Percentiles rank a stretch among this genome's conserved stretches.
These are phyloP conservation scores for Verticillium longisporum DNA, from an alignment of 2,329 filamentous ascomycete species.

Conservation along the genomic window DNA sequence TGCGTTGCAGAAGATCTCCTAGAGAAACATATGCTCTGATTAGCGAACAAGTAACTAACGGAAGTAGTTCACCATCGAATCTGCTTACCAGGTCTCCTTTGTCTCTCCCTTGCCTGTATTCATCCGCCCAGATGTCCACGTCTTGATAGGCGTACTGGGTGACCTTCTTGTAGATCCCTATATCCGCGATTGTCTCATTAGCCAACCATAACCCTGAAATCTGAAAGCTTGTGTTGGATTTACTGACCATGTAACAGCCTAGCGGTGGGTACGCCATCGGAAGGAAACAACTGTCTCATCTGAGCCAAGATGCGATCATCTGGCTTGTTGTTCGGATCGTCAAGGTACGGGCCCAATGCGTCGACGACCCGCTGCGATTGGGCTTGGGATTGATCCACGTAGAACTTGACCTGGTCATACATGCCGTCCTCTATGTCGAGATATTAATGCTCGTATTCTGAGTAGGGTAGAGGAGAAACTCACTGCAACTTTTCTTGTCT, in stretches of 20 bases:
- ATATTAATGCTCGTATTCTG: not conserved
- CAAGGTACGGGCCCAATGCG: not conserved
- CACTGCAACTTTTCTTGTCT: not conserved
- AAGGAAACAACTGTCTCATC: not conserved
- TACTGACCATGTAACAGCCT: not conserved
- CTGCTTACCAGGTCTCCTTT: not conserved
- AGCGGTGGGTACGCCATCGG: not conserved
- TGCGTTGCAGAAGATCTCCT: not conserved
- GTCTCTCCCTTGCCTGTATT: not conserved
- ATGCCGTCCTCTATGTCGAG: not conserved
- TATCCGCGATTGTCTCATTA: not conserved
- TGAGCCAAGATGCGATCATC: not conserved
- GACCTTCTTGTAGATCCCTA: not conserved
- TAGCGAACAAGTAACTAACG: not conserved
- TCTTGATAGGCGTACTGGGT: not conserved
- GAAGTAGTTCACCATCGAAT: not conserved
- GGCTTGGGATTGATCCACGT: not conserved
- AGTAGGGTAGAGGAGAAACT: not conserved
- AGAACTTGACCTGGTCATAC: not conserved
- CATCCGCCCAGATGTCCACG: not conserved
- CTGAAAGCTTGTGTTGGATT: not conserved
- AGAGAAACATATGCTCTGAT: not conserved
- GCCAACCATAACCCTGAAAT: not conserved
- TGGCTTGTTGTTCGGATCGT: not conserved
- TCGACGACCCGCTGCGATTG: not conserved